A percentile compares a stretch with the other conserved stretches of the same genome.
Evolutionary conservation across 805 yeast species (phyloP).

Genomic region (Lipomyces oligophaga): DNA sequence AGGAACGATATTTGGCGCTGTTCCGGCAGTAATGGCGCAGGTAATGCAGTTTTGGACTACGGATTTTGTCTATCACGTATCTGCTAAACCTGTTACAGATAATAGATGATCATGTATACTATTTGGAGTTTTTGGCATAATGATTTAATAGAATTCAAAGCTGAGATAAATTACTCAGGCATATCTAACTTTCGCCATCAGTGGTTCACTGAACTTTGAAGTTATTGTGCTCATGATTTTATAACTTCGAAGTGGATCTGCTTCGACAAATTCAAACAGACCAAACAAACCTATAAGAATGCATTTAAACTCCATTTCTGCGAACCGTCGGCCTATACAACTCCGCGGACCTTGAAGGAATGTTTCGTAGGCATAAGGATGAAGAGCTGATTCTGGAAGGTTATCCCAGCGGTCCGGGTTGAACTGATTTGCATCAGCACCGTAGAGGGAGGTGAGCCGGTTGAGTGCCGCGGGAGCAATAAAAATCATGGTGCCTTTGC

Average conservation of each 20-base stretch:
- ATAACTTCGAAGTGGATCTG: constrained; percentile 4
- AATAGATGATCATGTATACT: background rate
- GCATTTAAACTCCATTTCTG: constrained; percentile 20
- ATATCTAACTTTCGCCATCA: constrained; percentile 6
- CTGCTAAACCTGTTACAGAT: constrained; percentile 24
- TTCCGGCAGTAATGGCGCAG: constrained; percentile 28
- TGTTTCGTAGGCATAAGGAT: constrained; percentile 11
- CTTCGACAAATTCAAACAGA: constrained; percentile 12
- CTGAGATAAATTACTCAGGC: background rate
- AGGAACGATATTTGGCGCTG: constrained; percentile 29
- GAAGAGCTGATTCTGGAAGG: constrained; percentile 8
- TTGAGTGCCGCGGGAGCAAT: constrained; percentile 5
- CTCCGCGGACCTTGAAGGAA: constrained; percentile 22
- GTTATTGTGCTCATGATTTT: constrained; percentile 8
- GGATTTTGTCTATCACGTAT: constrained; percentile 21
- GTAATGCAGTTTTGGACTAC: constrained; percentile 27
- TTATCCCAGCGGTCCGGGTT: constrained; percentile 24
- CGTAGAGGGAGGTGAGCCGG: constrained; percentile 8
- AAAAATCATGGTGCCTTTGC: constrained; percentile 11
- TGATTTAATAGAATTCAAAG: background rate
- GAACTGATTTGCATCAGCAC: constrained; percentile 14
- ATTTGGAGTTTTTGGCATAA: background rate
- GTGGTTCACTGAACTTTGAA: constrained; percentile 11
- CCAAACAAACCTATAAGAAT: constrained; percentile 18
- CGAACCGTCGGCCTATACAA: constrained; percentile 23